Base-by-base conservation (phyloP, 2,329 filamentous ascomycete species). In the Aureobasidium sp. region DNA sequence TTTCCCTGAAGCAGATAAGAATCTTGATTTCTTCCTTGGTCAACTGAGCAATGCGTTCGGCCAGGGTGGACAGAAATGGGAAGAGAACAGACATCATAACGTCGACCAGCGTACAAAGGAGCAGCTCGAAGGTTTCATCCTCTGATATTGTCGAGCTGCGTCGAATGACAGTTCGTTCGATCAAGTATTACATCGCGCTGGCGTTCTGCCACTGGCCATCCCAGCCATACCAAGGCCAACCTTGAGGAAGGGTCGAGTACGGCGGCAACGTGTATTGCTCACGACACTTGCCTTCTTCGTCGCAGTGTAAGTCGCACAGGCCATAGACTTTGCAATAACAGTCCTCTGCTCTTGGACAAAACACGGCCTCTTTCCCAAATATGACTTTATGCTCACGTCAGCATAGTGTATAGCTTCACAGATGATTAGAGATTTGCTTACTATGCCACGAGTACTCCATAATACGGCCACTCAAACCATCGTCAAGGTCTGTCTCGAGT, bases 281-380 rank as follows among this genome's bases (percentile, higher is more conserved):
- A 4, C 79, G 73, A 68, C 86, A 88, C 29, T 75, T 76, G 26
- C 77, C 74, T 20, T 75, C 69, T 1, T 75, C 70, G 13, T 68
- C 66, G 51, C 76, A 78, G 0, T 74, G 66, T 17, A 82, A 65
- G 62, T 79, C 66, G 71, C 87, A 89, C 27, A 86, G 67, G 0
- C 86, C 86, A 67, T 85, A 89, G n/a, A 84, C 79, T 47, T 85
- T 82, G 73, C 87, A 89, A 70, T 88, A 88, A 69, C 86, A 89
- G 10, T 82, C 79, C 52, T 77, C 73, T 1, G 84, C 83, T 23
- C 76, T 74, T 0, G 87, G 87, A 66, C 86, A 89, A 67, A 86
- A 79, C 1, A 87, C 78, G 7, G 56, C 51, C 15, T 47, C 59
- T 37, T 62, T 62, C 12, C 62, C 62, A 27, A 64, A 62, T 36